Conservation (phyloP, 106 monocot genomes). For the Amphibolis antarctica region DNA sequence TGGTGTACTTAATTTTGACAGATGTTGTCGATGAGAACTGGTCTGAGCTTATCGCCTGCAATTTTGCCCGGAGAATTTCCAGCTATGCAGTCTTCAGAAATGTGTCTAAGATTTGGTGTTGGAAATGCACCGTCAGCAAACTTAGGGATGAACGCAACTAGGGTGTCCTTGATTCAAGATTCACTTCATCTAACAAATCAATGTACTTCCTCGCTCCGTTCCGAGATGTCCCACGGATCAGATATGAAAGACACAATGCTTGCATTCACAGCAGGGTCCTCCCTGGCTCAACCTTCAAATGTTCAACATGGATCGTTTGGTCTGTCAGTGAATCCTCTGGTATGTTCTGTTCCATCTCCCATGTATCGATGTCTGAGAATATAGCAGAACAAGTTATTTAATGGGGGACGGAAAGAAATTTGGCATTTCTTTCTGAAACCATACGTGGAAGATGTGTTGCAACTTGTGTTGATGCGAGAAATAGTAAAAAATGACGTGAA, state of each 20-base stretch:
- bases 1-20: constrained; percentile 12
- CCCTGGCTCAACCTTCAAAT: not conserved
- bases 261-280: not conserved
- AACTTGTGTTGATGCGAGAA: too few relatives aligned
- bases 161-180: not conserved
- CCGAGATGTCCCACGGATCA: not conserved
- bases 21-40: constrained; percentile 85
- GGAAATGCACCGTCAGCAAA: not conserved
- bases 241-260: not conserved
- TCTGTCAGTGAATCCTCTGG: not conserved
- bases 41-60: constrained; percentile 6
- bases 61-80: not conserved
- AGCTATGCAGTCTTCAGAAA: not conserved
- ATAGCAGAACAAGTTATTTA: too few relatives aligned
- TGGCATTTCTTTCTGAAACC: too few relatives aligned
- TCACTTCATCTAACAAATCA: not conserved
- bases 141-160: not conserved
- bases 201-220: not conserved
- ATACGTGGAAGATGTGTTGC: too few relatives aligned
- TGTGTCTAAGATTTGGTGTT: not conserved
- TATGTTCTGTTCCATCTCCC: not conserved
- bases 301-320: not conserved
- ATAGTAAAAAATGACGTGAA: too few relatives aligned
- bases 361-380: too few relatives aligned
- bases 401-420: too few relatives aligned